Evolutionary conservation across 306 rosid genomes (phyloP), one percentile per base, ranked within the genome.

Genomic region (Phaseolus lunatus): DNA sequence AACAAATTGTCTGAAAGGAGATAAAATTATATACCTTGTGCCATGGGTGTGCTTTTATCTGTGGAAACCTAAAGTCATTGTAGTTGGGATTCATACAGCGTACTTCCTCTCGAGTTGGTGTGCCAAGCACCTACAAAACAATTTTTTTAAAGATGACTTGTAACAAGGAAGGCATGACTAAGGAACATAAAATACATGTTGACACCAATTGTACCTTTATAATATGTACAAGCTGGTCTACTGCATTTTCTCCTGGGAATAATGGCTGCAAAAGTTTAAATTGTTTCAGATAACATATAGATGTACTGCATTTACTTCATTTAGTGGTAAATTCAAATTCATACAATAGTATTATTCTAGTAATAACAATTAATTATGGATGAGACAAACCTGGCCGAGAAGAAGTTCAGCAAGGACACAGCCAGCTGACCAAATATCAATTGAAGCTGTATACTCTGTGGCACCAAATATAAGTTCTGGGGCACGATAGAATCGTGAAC

Each of bases 341-440:
- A 26, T 45, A 65, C 20, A 50, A 35, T 23, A 56, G 27, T 61
- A 31, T 24, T n/a, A 63, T 18, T 39, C 44, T 9, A 35, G 47
- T 4, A 63, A 45, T 22, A 54, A 26, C 26, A 26, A 58, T 58
- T 22, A 52, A 72, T 8, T 5, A 41, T 26, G 22, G 39, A 74
- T 75, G 72, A 71, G 65, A 70, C 88, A 45, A 69, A 94, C 97
- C 97, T 89, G 95, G 71, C 98, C 98, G 87, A 94, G 75, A 79
- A 94, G 98, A 77, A 94, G 96, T 87, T 94, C 98, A 53, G 98
- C 98, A 61, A 94, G 94, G 79, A 94, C 97, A 81, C 98, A 94
- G 63, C 98, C 98, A 81, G 95, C 98, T 54, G 98, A 94, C 98
- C 97, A 94, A 81, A 94, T 92, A 84, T 94, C 98, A 26, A 94